Evolutionary conservation across 352 stramenopile species (phyloP), one percentile per base, ranked within the genome.

Genomic region (Thalassiosira gravida): DNA sequence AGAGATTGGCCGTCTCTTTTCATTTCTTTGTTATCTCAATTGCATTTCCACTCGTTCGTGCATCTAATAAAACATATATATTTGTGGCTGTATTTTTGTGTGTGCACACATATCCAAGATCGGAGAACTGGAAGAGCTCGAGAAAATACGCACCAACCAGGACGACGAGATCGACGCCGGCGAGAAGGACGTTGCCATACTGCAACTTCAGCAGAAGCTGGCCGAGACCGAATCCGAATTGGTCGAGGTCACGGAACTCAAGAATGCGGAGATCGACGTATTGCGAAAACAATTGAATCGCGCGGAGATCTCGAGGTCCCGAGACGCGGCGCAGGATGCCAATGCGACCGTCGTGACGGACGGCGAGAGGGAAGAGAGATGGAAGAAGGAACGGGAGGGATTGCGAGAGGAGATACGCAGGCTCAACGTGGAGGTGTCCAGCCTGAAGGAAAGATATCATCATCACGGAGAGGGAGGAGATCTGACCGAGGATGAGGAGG

Each of bases 331-430:
- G 32, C 42, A 32, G 52, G n/a, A 61, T 42, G 20, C 25, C 16
- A 22, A 32, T 5, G 35, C 22, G 18, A 32, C 50, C 1, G 32
- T 22, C 8, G 57, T 27, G 49, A 39, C 39, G 13, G 25, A 56
- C 7, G 25, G 6, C 7, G 49, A 52, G 29, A 53, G 44, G 32
- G 30, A 58, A 27, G 49, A 66, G 14, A 30, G 25, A 13, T 74
- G 65, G 65, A 68, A 50, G 35, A 22, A 52, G 6, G 69, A 77
- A 53, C 47, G 69, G 20, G 37, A 29, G 27, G 62, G 61, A 53
- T 63, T 77, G 49, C 58, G 58, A 32, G 69, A 77, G 8, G 69
- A 77, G 52, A 70, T 77, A 70, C 42, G 59, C 13, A 35, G 69
- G 50, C 47, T 77, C n/a, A 77, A 77, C 35, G 13, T 59, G 1